Evolutionary conservation across 2,329 filamentous ascomycete genomes (phyloP).

Genomic region (Fusarium irregulare): DNA sequence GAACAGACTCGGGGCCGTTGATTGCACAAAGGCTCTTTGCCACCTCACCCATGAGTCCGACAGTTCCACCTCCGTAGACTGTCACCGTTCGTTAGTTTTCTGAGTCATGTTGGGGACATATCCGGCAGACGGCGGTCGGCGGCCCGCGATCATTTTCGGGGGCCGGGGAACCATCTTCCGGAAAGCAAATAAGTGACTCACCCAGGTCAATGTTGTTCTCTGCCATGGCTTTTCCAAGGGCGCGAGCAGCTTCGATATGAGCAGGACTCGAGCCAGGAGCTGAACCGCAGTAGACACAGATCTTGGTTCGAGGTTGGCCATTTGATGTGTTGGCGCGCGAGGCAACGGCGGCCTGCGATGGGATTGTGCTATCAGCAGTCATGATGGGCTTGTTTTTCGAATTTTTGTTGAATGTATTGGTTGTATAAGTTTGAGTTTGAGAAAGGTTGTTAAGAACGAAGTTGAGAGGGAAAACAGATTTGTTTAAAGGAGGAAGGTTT

Average conservation of each 20-base stretch:
- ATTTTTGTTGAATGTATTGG: not conserved
- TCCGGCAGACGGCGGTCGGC: constrained; percentile 2
- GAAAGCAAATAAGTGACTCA: constrained; percentile 48
- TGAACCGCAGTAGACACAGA: constrained; percentile 96
- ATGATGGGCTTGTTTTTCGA: constrained; percentile 37
- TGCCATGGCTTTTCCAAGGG: constrained; percentile 79
- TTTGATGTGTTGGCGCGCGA: constrained; percentile 45
- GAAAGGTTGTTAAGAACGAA: not conserved
- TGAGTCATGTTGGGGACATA: not conserved
- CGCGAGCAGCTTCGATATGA: constrained; percentile 81
- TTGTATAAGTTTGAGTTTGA: not conserved
- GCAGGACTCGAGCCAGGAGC: constrained; percentile 76
- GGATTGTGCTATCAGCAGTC: constrained; percentile 45
- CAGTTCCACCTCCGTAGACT: constrained; percentile 96
- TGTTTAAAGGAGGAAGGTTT: not conserved
- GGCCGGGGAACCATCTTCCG: not conserved
- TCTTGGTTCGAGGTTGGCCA: constrained; percentile 65
- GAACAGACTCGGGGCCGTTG: constrained; percentile 82
- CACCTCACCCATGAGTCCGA: constrained; percentile 95
- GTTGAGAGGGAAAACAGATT: not conserved
- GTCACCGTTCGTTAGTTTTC: constrained; percentile 13
- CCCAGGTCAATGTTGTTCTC: constrained; percentile 80
- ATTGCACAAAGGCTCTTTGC: constrained; percentile 87
- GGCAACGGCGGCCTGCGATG: constrained; percentile 18
- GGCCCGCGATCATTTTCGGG: constrained; percentile 8